A percentile compares a stretch with the other conserved stretches of the same genome.
Evolutionary conservation across 768 basidiomycete species (phyloP).

Genomic region (Tylopilus sp.): DNA sequence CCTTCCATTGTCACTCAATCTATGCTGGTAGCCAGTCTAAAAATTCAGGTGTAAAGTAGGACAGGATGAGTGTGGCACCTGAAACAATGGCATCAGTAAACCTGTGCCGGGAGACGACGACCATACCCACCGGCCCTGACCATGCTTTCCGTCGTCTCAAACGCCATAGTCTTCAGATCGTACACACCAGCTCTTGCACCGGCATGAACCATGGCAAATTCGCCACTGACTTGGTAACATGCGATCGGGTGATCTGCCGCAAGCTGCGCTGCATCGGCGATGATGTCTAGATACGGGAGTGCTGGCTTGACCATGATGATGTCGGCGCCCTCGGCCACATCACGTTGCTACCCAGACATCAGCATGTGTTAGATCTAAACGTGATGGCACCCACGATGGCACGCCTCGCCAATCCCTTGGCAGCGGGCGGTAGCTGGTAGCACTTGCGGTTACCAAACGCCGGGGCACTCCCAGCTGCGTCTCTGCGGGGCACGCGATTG

Average conservation of each 20-base stretch:
- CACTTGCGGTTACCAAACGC: constrained; percentile 96
- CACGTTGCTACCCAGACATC: constrained; percentile 62
- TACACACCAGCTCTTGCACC: constrained; percentile 95
- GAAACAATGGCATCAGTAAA: constrained; percentile 8
- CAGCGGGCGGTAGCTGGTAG: constrained; percentile 91
- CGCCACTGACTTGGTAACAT: constrained; percentile 96
- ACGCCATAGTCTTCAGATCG: constrained; percentile 87
- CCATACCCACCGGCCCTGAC: constrained; percentile 74
- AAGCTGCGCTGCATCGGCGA: constrained; percentile 80
- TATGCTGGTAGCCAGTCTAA: constrained; percentile 71
- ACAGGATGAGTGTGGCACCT: constrained; percentile 88
- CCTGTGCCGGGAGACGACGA: not conserved
- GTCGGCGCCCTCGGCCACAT: constrained; percentile 89
- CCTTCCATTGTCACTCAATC: not conserved
- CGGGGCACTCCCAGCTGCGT: constrained; percentile 96
- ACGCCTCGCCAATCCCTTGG: constrained; percentile 84
- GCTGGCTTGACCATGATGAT: constrained; percentile 99
- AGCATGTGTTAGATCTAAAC: not conserved
- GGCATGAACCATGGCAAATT: constrained; percentile 96
- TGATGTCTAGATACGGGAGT: constrained; percentile 94
- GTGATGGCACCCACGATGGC: constrained; percentile 70
- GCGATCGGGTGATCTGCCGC: constrained; percentile 90
- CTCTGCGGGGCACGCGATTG: too few relatives aligned
- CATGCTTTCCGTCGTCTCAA: constrained; percentile 90
- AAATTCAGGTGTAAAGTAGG: constrained; percentile 97